Evolutionary conservation across 2,329 filamentous ascomycete species (phyloP).

Genomic region (Neonectria neomacrospora): DNA sequence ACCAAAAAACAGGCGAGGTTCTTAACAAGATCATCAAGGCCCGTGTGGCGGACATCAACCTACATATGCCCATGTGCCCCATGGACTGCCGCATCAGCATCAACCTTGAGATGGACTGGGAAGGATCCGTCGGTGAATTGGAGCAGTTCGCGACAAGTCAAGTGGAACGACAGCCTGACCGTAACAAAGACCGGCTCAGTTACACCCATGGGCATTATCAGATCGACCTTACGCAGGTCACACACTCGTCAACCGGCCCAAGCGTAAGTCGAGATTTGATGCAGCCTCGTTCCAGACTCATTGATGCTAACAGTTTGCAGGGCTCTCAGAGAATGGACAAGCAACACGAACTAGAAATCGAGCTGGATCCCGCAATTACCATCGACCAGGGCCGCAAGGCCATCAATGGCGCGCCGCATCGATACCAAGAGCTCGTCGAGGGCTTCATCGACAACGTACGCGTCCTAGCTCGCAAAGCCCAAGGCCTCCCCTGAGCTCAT

Average conservation of each 20-base stretch:
- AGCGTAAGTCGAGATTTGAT: conserved; percentile 49
- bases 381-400: conserved; percentile 72
- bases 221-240: conserved; percentile 93
- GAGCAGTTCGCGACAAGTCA: conserved; percentile 53
- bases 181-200: conserved; percentile 89
- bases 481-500: conserved; percentile 43
- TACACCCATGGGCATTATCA: conserved; percentile 91
- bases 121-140: conserved; percentile 72
- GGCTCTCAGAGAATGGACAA: conserved; percentile 62
- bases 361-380: conserved; percentile 72
- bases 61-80: conserved; percentile 79
- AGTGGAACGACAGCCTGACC: conserved; percentile 63
- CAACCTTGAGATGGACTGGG: conserved; percentile 91
- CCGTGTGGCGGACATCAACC: conserved; percentile 86
- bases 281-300: background rate
- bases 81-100: conserved; percentile 95
- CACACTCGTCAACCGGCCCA: conserved; percentile 54
- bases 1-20: conserved; percentile 76
- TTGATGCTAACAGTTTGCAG: conserved; percentile 41
- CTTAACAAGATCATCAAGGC: conserved; percentile 91
- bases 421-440: conserved; percentile 75
- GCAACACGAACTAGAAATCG: conserved; percentile 85
- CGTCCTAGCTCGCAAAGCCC: conserved; percentile 62
- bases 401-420: conserved; percentile 62
- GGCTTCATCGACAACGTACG: conserved; percentile 80